phyloP scores from a whole-genome alignment of 106 monocot species.

The Allium cepa region DNA sequence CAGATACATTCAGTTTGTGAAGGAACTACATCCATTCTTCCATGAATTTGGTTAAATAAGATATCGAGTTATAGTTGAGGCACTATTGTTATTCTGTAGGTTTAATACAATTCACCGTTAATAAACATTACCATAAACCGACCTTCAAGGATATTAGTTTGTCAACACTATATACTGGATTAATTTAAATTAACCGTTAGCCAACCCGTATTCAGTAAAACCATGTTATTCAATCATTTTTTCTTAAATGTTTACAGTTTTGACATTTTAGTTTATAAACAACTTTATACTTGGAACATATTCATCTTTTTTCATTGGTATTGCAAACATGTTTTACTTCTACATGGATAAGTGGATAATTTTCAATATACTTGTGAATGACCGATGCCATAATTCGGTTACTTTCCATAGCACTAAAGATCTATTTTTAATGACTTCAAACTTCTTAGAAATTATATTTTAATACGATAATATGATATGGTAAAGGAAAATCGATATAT shows the following conservation, averaged over 20 bases:
- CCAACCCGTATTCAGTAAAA: not conserved
- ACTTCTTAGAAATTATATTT: too few relatives aligned
- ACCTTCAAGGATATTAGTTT: too few relatives aligned
- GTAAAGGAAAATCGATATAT: too few relatives aligned
- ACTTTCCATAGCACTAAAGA: not conserved
- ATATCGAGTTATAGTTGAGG: constrained; percentile 82
- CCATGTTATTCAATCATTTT: not conserved
- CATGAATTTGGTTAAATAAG: constrained; percentile 81
- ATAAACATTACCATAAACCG: too few relatives aligned
- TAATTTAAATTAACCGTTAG: too few relatives aligned
- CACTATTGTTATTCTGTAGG: not conserved
- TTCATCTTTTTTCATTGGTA: not conserved
- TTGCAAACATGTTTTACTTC: not conserved
- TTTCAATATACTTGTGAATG: not conserved
- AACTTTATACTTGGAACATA: not conserved
- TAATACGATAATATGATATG: too few relatives aligned
- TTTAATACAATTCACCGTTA: too few relatives aligned
- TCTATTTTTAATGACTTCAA: not conserved
- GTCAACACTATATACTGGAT: too few relatives aligned
- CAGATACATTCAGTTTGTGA: too few relatives aligned
- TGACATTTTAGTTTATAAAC: not conserved
- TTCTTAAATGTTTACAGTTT: too few relatives aligned
- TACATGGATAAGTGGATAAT: not conserved
- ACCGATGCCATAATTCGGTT: not conserved
- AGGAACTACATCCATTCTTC: constrained; percentile 54